Conservation (phyloP, 108 stramenopile genomes). For the Skeletonema costatum region DNA sequence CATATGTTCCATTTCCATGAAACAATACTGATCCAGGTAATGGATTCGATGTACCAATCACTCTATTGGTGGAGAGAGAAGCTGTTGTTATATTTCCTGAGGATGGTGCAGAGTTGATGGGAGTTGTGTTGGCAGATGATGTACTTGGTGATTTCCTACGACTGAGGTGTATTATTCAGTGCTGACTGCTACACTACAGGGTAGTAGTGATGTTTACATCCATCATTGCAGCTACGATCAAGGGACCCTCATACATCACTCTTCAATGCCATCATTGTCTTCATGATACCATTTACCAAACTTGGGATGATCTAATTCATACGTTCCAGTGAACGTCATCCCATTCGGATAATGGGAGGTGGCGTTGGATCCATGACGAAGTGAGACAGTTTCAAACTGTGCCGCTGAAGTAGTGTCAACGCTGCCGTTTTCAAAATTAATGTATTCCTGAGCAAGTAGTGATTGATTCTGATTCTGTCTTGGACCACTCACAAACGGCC, state of each 20-base stretch:
- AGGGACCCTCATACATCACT: constrained; percentile 33
- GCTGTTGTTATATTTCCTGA: neutral
- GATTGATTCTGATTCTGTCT: constrained; percentile 8
- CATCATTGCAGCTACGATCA: neutral
- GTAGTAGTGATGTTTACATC: neutral
- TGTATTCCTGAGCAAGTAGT: neutral
- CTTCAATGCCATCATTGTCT: neutral
- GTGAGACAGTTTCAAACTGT: neutral
- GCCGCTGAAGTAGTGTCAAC: neutral
- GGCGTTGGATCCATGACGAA: constrained; percentile 13
- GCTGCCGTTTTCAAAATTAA: neutral
- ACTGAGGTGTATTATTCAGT: neutral
- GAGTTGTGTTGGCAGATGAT: neutral
- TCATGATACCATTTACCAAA: constrained; percentile 21
- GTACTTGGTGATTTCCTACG: neutral
- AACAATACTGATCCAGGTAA: constrained; percentile 23
- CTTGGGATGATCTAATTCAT: constrained; percentile 33
- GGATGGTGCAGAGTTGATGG: constrained; percentile 3
- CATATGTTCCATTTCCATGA: constrained; percentile 28
- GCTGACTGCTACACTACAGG: neutral
- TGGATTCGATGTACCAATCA: constrained; percentile 9
- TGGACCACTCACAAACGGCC: constrained; percentile 18
- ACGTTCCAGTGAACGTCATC: constrained; percentile 35
- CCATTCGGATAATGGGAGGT: constrained; percentile 13
- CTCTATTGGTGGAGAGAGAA: neutral